Evolutionary conservation across 192 early-diverging fungal genomes (phyloP), one percentile per base, ranked within the genome.

Genomic region (Geranomyces michiganensis): DNA sequence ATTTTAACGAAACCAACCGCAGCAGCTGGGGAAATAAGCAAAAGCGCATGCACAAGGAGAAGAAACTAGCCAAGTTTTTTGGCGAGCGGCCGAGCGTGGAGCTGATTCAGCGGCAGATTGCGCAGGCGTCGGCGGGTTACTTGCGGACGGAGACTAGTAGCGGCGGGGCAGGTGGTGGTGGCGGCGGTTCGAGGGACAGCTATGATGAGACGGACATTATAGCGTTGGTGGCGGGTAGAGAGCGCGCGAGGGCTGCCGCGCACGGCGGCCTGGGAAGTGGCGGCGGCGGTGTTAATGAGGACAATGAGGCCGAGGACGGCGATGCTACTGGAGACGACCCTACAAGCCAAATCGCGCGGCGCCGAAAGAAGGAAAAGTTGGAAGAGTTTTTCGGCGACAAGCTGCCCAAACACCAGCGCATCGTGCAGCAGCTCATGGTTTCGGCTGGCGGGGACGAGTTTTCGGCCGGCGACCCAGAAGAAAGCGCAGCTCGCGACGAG

Each of bases 1-100:
- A 91, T 76, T 89, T 91, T 65, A 77, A 76, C 69, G 76, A 81
- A 62, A 79, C 61, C 24, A 70, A 73, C 44, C 81, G 83, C 6
- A 71, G 79, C 45, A 69, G 62, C 26, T 87, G 83, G 62, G 62
- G 81, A 30, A 73, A 83, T 30, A 88, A 89, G 76, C 87, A 90
- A 76, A 68, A 77, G 33, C 76, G 78, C 36, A 84, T 89, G 27
- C 75, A 78, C 45, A 88, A 88, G 78, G 84, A 87, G 26, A 87
- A 86, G 62, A 88, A 56, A 68, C 78, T 91, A 43, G 76, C 79
- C 70, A 88, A 85, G 55, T 91, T 91, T 78, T 91, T 91, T 81
- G 90, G 90, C 30, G 77, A 84, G 53, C 77, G 87, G 26, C 87
- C 85, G 22, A 75, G 84, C 15, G 78, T 77, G 36, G 85, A 88